Evolutionary conservation across 495 filamentous ascomycete species (phyloP).

Genomic region (Lasiosphaeriaceae sp.): DNA sequence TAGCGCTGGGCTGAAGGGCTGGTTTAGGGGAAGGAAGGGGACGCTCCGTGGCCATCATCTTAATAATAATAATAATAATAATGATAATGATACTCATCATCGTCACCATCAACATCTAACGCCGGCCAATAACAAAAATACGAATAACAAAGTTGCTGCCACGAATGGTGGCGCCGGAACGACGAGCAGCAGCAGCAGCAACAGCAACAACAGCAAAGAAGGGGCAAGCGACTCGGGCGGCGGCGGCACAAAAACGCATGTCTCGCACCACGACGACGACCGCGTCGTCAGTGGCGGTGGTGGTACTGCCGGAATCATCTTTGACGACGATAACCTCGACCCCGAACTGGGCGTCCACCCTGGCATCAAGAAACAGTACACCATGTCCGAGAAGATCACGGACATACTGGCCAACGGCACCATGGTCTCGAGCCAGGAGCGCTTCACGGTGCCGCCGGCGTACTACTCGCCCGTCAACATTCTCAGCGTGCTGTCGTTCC

Average conservation of each 20-base stretch:
- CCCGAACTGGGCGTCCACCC: constrained; percentile 5
- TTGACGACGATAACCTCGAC: background rate
- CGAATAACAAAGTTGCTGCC: too few relatives aligned
- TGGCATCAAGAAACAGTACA: constrained; percentile 24
- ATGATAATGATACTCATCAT: too few relatives aligned
- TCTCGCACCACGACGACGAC: background rate
- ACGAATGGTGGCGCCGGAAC: too few relatives aligned
- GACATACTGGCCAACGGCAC: constrained; percentile 35
- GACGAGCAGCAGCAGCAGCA: constrained; percentile 3
- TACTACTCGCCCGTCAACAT: constrained; percentile 49
- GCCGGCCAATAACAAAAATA: background rate
- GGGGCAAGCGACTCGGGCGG: background rate
- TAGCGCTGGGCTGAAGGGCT: background rate
- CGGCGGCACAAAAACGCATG: too few relatives aligned
- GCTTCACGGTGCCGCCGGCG: constrained; percentile 44
- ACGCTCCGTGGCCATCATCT: background rate
- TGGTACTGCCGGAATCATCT: background rate
- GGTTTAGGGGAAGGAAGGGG: background rate
- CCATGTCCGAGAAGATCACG: constrained; percentile 30
- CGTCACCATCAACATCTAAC: background rate
- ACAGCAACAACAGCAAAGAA: background rate
- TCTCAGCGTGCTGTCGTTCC: constrained; percentile 45
- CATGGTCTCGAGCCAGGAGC: constrained; percentile 25
- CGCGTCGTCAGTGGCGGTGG: background rate
- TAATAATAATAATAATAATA: too few relatives aligned